A percentile compares a stretch with the other conserved stretches of the same genome.
These are phyloP conservation scores for Cordyceps fumosorosea DNA, from an alignment of 2,329 filamentous ascomycete species.

Conservation along the genomic window DNA sequence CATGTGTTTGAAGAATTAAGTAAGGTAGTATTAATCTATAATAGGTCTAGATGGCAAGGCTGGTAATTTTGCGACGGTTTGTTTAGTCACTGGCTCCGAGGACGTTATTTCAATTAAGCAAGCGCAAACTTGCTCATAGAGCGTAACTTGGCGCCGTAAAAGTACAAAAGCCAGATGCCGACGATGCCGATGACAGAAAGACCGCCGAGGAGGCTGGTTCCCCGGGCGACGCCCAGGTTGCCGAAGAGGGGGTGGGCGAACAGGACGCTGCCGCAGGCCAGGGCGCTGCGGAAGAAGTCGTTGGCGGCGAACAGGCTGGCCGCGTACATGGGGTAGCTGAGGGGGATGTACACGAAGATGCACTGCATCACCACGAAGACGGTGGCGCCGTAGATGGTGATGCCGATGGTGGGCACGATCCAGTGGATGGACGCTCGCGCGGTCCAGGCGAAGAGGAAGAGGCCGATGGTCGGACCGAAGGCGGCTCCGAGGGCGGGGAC, in stretches of 20 bases:
- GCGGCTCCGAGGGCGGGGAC: slow-evolving; percentile 47
- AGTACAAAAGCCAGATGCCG: slow-evolving; percentile 56
- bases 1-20: no score
- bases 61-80: no score
- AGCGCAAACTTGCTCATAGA: slow-evolving; percentile 52
- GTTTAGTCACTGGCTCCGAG: no score
- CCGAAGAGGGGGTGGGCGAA: slow-evolving; percentile 54
- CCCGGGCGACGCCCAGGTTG: slow-evolving; percentile 52
- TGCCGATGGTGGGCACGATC: slow-evolving; percentile 51
- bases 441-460: slow-evolving; percentile 57
- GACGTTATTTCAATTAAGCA: slow-evolving; percentile 15
- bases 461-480: slow-evolving; percentile 49
- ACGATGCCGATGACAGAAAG: slow-evolving; percentile 46
- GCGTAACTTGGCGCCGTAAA: slow-evolving; percentile 47
- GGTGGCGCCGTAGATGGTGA: slow-evolving; percentile 45
- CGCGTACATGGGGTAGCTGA: slow-evolving; percentile 50
- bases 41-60: no score
- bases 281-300: slow-evolving; percentile 50
- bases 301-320: slow-evolving; percentile 55
- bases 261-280: slow-evolving; percentile 54
- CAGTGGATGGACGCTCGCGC: slow-evolving; percentile 44
- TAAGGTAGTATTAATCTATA: no score
- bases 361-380: slow-evolving; percentile 53
- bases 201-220: slow-evolving; percentile 50
- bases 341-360: slow-evolving; percentile 53